A percentile compares a stretch with the other conserved stretches of the same genome.
Evolutionary conservation across 371 early-diverging fungal species (phyloP).

Genomic region (Mucor indicus): DNA sequence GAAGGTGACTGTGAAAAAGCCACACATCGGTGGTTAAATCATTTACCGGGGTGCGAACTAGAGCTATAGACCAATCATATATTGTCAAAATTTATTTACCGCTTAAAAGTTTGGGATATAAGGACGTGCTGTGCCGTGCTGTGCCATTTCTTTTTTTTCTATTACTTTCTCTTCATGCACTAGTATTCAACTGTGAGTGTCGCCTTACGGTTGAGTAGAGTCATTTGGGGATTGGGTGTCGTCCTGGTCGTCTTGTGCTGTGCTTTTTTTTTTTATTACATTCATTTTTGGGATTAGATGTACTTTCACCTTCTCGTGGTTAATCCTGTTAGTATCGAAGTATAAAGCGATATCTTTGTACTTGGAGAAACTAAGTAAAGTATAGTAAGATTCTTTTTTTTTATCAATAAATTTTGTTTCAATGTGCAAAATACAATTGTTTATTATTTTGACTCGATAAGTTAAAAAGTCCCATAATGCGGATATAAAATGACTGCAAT

Average conservation of each 20-base stretch:
- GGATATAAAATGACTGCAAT: conserved; percentile 6
- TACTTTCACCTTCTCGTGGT: conserved; percentile 11
- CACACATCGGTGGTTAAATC: no score
- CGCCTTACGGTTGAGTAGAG: conserved; percentile 5
- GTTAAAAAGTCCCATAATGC: conserved; percentile 2
- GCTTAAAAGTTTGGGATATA: no score
- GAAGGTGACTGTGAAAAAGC: no score
- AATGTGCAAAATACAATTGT: conserved; percentile 5
- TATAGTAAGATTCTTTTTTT: conserved; percentile 7
- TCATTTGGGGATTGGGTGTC: conserved; percentile 11
- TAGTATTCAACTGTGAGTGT: no score
- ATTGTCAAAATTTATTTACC: no score
- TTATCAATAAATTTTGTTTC: conserved; percentile 5
- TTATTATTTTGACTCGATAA: no score
- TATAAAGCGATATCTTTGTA: conserved; percentile 13
- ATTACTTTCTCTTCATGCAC: no score
- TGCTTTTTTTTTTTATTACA: not conserved
- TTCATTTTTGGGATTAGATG: conserved; percentile 8
- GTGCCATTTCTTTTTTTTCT: no score
- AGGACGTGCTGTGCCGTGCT: no score
- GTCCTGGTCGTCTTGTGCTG: conserved; percentile 9
- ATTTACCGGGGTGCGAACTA: no score
- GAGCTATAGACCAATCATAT: no score
- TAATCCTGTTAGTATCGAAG: conserved; percentile 14
- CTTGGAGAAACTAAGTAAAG: conserved; percentile 13